Base-by-base conservation (phyloP, 2,329 filamentous ascomycete genomes). In the Eutypa lata region DNA sequence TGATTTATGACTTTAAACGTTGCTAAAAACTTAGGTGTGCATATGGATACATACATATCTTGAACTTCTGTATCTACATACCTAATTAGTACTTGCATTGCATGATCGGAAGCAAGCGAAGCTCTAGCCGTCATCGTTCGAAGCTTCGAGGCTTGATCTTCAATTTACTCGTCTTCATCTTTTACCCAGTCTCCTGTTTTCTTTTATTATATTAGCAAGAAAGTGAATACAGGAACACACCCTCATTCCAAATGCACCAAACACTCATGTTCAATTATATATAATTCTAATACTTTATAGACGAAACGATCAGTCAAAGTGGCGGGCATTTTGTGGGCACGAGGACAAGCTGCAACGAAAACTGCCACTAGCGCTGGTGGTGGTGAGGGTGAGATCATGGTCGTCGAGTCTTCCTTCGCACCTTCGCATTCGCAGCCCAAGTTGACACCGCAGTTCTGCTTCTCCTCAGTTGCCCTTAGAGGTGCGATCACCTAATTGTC, bases 391-490 rank as follows among this genome's bases (percentile, higher is more conserved):
- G 66, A 69, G 61, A 76, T 65, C 59, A 82, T 81, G 79, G 71
- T 73, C 44, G 71, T 73, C 44, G 70, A 74, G 54, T 70, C 73
- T 40, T 70, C 74, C n/a, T 38, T 19, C 21, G 2, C 42, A 45
- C 21, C 42, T 43, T 6, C 40, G 26, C 21, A 21, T 45, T 53
- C 64, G 11, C 67, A 70, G 52, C 85, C 85, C 49, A 68, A 65
- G 28, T 73, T 91, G 57, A 88, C 82, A 54, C 88, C 87, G 44
- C 87, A 89, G 68, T 90, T 91, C 65, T 94, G 89, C 71, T 92
- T 91, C 69, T 87, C 86, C 13, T 84, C 86, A 50, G 78, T 80
- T 46, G 79, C 83, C 18, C 73, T 92, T 47, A 78, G 83, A 83
- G 88, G 89, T 90, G 69, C 42, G 76, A 61, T 49, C 35, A 47